Percentiles rank a stretch among this genome's conserved stretches.
These are phyloP conservation scores for Picochlorum sp. DNA, from an alignment of 139 green algal genomes.

Conservation along the genomic window DNA sequence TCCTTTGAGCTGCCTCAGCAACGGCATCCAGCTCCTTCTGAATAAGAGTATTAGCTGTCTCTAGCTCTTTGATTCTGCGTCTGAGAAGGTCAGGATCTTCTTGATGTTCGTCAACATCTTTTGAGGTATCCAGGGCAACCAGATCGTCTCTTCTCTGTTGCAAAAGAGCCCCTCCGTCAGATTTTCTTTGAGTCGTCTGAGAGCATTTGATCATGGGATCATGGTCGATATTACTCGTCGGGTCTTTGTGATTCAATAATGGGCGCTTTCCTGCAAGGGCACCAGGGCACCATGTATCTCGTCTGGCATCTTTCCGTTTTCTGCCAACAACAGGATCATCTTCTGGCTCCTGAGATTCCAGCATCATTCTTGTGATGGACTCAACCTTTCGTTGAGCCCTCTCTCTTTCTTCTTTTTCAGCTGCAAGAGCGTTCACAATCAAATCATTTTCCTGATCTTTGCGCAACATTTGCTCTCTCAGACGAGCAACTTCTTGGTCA, in stretches of 20 bases:
- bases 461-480: slow-evolving; percentile 57
- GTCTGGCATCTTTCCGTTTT: slow-evolving; percentile 19
- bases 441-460: slow-evolving; percentile 72
- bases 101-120: no score
- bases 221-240: slow-evolving; percentile 4
- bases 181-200: no score
- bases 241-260: slow-evolving; percentile 7
- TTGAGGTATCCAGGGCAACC: no score
- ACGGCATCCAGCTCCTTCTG: slow-evolving; percentile 50
- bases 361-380: slow-evolving; percentile 35
- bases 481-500: slow-evolving; percentile 46
- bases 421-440: slow-evolving; percentile 51
- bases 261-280: slow-evolving; percentile 16
- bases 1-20: slow-evolving; percentile 19
- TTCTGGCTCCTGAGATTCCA: slow-evolving; percentile 1
- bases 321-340: slow-evolving; percentile 7
- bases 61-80: slow-evolving; percentile 14
- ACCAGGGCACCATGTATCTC: slow-evolving; percentile 37
- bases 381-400: slow-evolving; percentile 60
- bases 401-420: slow-evolving; percentile 63
- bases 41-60: slow-evolving; percentile 47
- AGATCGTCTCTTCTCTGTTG: no score
- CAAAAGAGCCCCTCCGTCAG: no score
- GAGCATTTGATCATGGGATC: no score
- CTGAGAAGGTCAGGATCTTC: slow-evolving; percentile 26